Evolutionary conservation across 371 early-diverging fungal species (phyloP).

Genomic region (Cokeromyces recurvatus): DNA sequence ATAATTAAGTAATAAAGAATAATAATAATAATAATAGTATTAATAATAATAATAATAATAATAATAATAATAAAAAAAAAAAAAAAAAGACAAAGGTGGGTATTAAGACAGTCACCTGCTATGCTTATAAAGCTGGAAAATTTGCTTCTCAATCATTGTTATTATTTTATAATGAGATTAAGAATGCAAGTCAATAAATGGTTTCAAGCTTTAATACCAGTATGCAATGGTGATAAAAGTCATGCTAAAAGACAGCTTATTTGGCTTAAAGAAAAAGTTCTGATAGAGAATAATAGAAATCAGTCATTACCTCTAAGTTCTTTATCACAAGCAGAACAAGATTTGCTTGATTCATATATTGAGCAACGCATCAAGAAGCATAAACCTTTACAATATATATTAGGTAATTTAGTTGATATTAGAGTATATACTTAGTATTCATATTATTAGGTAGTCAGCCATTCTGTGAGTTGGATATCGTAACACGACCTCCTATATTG

Average conservation of each 20-base stretch:
- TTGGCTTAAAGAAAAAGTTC: conserved; percentile 37
- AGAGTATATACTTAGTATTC: not conserved
- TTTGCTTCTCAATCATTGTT: conserved; percentile 1
- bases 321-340: conserved; percentile 12
- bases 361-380: conserved; percentile 49
- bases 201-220: conserved; percentile 21
- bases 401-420: conserved; percentile 37
- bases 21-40: conserved; percentile 4
- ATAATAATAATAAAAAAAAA: no score
- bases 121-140: no score
- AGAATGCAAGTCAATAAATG: conserved; percentile 7
- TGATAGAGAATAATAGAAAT: conserved; percentile 3
- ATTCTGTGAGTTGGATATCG: conserved; percentile 74
- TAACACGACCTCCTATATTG: conserved; percentile 68
- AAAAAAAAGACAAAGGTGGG: no score
- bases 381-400: conserved; percentile 86
- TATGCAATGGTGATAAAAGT: conserved; percentile 23
- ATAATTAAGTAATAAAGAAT: no score
- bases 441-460: conserved; percentile 64
- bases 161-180: conserved; percentile 3
- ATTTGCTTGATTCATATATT: conserved; percentile 28
- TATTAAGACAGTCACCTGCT: no score
- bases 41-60: no score
- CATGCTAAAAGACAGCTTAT: conserved; percentile 27
- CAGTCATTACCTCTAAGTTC: not conserved